Conservation (phyloP, 2,329 filamentous ascomycete species). For the Cladosporium sp. region DNA sequence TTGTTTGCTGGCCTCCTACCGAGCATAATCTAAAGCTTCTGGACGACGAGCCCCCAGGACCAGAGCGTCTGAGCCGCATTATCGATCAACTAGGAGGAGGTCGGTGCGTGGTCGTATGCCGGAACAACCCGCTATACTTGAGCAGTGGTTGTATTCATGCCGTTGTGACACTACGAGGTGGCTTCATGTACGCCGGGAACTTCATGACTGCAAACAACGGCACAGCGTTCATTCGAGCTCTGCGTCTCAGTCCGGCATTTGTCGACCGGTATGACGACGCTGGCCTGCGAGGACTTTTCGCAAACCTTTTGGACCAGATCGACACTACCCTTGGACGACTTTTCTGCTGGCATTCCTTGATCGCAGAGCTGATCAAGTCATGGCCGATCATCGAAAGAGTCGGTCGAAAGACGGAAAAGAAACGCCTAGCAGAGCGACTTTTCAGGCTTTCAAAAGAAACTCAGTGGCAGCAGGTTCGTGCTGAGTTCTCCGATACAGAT, state of each 20-base stretch:
- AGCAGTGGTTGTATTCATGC: constrained; percentile 11
- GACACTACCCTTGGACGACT: constrained; percentile 11
- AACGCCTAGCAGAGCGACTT: constrained; percentile 14
- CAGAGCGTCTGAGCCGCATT: constrained; percentile 8
- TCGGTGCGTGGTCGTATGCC: constrained; percentile 6
- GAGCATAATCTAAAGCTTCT: constrained; percentile 15
- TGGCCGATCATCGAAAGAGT: constrained; percentile 9
- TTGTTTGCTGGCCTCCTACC: constrained; percentile 11
- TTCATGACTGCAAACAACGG: constrained; percentile 13
- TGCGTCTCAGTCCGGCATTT: constrained; percentile 10
- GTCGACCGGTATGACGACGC: constrained; percentile 8
- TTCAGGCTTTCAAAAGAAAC: constrained; percentile 6
- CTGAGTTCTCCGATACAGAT: constrained; percentile 11
- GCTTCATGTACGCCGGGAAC: constrained; percentile 11
- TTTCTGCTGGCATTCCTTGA: constrained; percentile 11
- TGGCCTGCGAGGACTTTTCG: constrained; percentile 12
- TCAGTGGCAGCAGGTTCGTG: constrained; percentile 10
- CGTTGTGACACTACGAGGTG: constrained; percentile 9
- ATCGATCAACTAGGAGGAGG: constrained; percentile 1
- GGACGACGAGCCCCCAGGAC: constrained; percentile 10
- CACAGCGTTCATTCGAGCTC: constrained; percentile 7
- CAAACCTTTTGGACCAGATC: constrained; percentile 13
- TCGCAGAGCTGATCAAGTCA: constrained; percentile 10
- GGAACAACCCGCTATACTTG: constrained; percentile 10
- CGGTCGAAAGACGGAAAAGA: constrained; percentile 11